Conservation (phyloP, 441 rosid genomes). For the Daphne laureola region DNA sequence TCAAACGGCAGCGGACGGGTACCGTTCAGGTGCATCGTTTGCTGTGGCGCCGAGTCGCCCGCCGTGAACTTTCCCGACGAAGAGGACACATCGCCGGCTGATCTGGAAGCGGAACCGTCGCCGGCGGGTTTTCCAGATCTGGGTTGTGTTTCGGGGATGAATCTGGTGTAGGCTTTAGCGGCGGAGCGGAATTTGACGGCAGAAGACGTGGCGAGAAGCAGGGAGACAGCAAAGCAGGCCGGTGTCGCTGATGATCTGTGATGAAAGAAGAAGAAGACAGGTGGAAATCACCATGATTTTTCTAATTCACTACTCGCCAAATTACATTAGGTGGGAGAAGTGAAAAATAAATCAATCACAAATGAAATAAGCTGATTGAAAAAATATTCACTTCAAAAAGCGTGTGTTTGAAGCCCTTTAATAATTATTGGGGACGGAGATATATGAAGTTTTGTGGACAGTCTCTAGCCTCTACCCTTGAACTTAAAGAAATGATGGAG, state of each 20-base stretch:
- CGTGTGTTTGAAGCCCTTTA: too few species aligned
- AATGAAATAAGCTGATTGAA: too few species aligned
- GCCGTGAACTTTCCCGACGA: constrained; percentile 26
- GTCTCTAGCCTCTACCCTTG: constrained; percentile 35
- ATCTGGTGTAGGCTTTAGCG: constrained; percentile 70
- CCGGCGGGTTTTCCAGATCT: constrained; percentile 5
- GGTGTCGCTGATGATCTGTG: constrained; percentile 62
- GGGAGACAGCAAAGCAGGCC: constrained; percentile 18
- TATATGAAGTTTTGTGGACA: constrained; percentile 10
- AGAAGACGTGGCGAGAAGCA: constrained; percentile 7
- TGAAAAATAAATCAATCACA: too few species aligned
- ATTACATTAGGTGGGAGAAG: too few species aligned
- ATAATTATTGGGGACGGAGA: too few species aligned
- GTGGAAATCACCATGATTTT: too few species aligned
- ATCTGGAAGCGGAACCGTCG: not conserved
- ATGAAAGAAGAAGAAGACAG: too few species aligned
- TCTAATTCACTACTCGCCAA: too few species aligned
- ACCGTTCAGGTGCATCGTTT: constrained; percentile 37
- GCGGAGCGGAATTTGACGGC: constrained; percentile 52
- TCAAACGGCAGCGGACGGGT: constrained; percentile 52
- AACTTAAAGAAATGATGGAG: constrained; percentile 74
- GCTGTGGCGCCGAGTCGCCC: constrained; percentile 43
- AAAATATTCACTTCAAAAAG: too few species aligned
- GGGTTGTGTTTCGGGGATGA: constrained; percentile 31
- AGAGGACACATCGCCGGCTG: too few species aligned